Conservation (phyloP, 2,329 filamentous ascomycete genomes). For the Fusarium sulawesiense region DNA sequence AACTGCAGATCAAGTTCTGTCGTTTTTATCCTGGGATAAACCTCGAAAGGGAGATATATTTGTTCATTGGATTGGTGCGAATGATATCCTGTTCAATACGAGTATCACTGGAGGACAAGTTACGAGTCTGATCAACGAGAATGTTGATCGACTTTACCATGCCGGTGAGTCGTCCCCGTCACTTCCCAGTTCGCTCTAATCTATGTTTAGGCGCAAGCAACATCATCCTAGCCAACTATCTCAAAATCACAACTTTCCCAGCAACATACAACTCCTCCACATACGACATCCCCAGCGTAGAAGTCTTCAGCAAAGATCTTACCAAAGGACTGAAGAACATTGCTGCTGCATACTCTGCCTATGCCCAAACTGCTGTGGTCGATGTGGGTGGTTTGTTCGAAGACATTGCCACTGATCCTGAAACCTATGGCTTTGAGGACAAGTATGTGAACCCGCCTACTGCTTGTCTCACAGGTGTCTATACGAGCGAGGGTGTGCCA, state of each 20-base stretch:
- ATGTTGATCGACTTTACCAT: neutral
- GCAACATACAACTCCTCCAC: conserved; percentile 24
- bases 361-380: conserved; percentile 5
- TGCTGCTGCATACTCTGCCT: conserved; percentile 13
- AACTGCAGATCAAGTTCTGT: conserved; percentile 16
- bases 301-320: neutral
- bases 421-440: conserved; percentile 7
- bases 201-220: neutral
- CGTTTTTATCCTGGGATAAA: conserved; percentile 13
- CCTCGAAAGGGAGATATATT: conserved; percentile 13
- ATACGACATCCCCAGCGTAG: conserved; percentile 13
- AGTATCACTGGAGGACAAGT: conserved; percentile 26
- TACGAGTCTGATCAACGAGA: conserved; percentile 15
- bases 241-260: conserved; percentile 10
- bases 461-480: conserved; percentile 20
- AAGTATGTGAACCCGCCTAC: conserved; percentile 28
- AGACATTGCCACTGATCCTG: neutral
- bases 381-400: conserved; percentile 9
- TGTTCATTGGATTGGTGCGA: conserved; percentile 33
- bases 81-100: conserved; percentile 31
- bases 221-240: conserved; percentile 27
- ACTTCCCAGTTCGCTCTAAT: neutral
- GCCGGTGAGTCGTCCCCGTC: too few relatives aligned
- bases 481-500: conserved; percentile 20
- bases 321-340: conserved; percentile 10